A percentile compares a stretch with the other conserved stretches of the same genome.
phyloP scores from a whole-genome alignment of 805 yeast genomes.

The Yueomyces sinensis region DNA sequence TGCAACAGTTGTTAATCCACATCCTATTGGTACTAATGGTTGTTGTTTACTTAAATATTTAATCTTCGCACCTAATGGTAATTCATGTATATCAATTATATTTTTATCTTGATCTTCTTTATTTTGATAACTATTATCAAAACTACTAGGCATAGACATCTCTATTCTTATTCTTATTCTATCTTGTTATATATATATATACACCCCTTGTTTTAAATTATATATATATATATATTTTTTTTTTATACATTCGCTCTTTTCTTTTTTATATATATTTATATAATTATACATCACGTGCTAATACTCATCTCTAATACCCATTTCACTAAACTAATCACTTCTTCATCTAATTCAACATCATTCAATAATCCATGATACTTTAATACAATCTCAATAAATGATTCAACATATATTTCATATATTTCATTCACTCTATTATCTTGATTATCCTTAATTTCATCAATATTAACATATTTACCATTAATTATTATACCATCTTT shows the following conservation, averaged over 20 bases:
- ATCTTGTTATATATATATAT: neutral
- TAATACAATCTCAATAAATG: slow-evolving; percentile 51
- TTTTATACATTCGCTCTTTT: too few relatives aligned
- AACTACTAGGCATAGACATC: slow-evolving; percentile 20
- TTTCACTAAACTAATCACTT: slow-evolving; percentile 54
- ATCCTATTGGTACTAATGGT: slow-evolving; percentile 80
- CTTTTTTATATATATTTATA: too few relatives aligned
- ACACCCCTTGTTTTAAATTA: too few relatives aligned
- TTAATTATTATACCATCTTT: slow-evolving; percentile 47
- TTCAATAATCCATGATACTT: slow-evolving; percentile 50
- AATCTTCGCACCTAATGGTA: slow-evolving; percentile 34
- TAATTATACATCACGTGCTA: too few relatives aligned
- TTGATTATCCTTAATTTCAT: slow-evolving; percentile 12
- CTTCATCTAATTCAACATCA: slow-evolving; percentile 49
- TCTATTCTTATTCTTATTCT: neutral
- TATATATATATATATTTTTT: too few relatives aligned
- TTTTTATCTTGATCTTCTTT: too few relatives aligned
- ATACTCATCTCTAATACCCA: slow-evolving; percentile 49
- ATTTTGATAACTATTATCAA: slow-evolving; percentile 18
- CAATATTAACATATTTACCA: slow-evolving; percentile 30
- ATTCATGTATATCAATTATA: slow-evolving; percentile 15
- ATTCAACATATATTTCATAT: slow-evolving; percentile 51
- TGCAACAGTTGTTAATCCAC: slow-evolving; percentile 67
- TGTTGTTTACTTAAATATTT: slow-evolving; percentile 61
- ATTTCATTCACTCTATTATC: slow-evolving; percentile 37